A percentile compares a stretch with the other conserved stretches of the same genome.
Conservation (phyloP, 2,329 filamentous ascomycete genomes). For the Aspergillus tubingensis region DNA sequence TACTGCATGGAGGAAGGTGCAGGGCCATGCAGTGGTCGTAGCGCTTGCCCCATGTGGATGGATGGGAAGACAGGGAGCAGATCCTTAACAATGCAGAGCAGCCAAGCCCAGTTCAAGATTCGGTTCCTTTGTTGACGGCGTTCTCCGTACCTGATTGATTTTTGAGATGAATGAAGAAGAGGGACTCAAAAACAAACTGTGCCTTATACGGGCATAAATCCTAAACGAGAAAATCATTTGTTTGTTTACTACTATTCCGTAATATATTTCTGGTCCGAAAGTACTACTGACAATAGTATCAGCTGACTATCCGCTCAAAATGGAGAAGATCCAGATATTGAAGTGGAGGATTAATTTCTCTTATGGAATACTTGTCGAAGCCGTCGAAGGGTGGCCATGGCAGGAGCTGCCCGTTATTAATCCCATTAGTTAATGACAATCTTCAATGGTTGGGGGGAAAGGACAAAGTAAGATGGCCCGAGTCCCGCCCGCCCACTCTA, state of each 20-base stretch:
- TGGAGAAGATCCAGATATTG: slow-evolving; percentile 8
- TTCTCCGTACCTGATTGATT: background rate
- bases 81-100: background rate
- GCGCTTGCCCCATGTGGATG: slow-evolving; percentile 9
- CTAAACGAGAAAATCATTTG: too few relatives aligned
- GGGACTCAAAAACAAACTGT: too few relatives aligned
- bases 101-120: slow-evolving; percentile 5
- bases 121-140: background rate
- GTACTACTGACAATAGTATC: slow-evolving; percentile 4
- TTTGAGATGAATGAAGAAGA: background rate
- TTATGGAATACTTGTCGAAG: slow-evolving; percentile 19
- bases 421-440: background rate
- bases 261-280: background rate
- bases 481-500: background rate
- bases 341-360: slow-evolving; percentile 13
- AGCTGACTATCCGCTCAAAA: background rate
- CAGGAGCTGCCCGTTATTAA: slow-evolving; percentile 6
- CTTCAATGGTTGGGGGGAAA: slow-evolving; percentile 6
- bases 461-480: background rate
- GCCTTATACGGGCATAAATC: too few relatives aligned
- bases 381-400: slow-evolving; percentile 12
- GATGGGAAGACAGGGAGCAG: slow-evolving; percentile 5
- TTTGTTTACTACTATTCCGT: background rate
- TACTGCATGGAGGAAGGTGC: slow-evolving; percentile 1
- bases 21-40: slow-evolving; percentile 8